Evolutionary conservation across 768 basidiomycete species (phyloP), one percentile per base, ranked within the genome.

Genomic region (Russula emetica): DNA sequence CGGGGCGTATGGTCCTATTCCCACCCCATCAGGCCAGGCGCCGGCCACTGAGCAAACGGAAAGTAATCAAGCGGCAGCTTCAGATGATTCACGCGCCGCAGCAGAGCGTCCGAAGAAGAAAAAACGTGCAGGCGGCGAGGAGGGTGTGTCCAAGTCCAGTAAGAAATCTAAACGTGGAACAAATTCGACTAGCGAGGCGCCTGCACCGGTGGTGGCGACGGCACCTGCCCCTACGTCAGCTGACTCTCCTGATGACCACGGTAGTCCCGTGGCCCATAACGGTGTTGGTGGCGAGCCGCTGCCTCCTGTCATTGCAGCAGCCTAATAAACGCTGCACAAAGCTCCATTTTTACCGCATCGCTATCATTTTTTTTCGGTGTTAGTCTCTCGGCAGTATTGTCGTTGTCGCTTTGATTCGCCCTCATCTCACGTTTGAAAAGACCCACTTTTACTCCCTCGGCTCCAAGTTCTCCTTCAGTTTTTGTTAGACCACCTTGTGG

Each of bases 131-230:
- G 65, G 64, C 6, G 71, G 70, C 47, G 78, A 75, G 58, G 71
- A 73, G 6, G 67, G 69, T 45, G 69, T 70, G 16, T 52, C 71
- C 8, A 76, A 74, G 58, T 24, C 64, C 8, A 26, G 11, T 32
- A 77, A 75, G 70, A 78, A 77, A 66, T 55, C 60, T 11, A 78
- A 77, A 69, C 64, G 69, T 61, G 50, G 18, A n/a, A 22, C 32
- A 22, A 65, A 61, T 32, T 5, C 32, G 24, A 32, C 32, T 2
- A 52, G 34, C 14, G 64, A 60, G 24, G 55, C 22, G 32, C 49
- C 42, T 11, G 40, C 50, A 5, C 14, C 47, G 3, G 49, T 28
- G 9, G 40, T 42, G 10, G 40, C 10, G 0, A 22, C 40, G 5
- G 26, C 49, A 5, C 44, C 45, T 2, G 42, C 26, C 22, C 26